Percentiles rank a stretch among this genome's conserved stretches.
phyloP scores from a whole-genome alignment of 2,329 filamentous ascomycete genomes.

The Thelonectria discophora region DNA sequence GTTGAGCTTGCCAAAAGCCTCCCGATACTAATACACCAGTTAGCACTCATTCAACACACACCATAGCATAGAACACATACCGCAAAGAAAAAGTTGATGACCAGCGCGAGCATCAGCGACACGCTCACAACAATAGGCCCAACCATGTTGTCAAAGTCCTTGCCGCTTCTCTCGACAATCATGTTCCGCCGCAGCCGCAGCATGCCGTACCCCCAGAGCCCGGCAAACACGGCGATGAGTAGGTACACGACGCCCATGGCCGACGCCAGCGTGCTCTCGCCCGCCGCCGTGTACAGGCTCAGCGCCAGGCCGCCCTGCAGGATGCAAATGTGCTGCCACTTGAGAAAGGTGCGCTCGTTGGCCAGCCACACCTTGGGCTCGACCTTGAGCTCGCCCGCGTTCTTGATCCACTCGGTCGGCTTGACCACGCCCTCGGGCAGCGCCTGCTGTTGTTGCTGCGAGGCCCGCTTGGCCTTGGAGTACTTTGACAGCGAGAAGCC shows the following conservation, averaged over 20 bases:
- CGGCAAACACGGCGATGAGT: conserved; percentile 81
- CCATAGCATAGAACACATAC: conserved; percentile 53
- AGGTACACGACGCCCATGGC: conserved; percentile 86
- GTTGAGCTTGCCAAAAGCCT: conserved; percentile 45
- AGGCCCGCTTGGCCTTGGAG: conserved; percentile 64
- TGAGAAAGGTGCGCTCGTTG: conserved; percentile 97
- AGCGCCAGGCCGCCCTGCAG: conserved; percentile 85
- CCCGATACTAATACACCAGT: conserved; percentile 43
- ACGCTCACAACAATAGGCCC: conserved; percentile 86
- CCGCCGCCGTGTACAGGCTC: conserved; percentile 88
- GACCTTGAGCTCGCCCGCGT: conserved; percentile 88
- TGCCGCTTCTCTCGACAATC: conserved; percentile 86
- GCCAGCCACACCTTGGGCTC: conserved; percentile 99
- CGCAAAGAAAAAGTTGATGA: conserved; percentile 90
- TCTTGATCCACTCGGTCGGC: conserved; percentile 91
- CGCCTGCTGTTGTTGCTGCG: no score
- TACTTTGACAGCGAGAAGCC: conserved; percentile 85
- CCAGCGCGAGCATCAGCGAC: conserved; percentile 79
- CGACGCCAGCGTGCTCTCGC: conserved; percentile 78
- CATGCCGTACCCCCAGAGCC: conserved; percentile 87
- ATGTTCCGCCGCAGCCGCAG: conserved; percentile 78
- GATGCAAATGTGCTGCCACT: conserved; percentile 96
- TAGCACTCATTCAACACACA: conserved; percentile 17
- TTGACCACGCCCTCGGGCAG: conserved; percentile 90
- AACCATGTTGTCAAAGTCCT: conserved; percentile 89